phyloP scores from a whole-genome alignment of 805 yeast genomes.

The Candida coleopterorum region DNA sequence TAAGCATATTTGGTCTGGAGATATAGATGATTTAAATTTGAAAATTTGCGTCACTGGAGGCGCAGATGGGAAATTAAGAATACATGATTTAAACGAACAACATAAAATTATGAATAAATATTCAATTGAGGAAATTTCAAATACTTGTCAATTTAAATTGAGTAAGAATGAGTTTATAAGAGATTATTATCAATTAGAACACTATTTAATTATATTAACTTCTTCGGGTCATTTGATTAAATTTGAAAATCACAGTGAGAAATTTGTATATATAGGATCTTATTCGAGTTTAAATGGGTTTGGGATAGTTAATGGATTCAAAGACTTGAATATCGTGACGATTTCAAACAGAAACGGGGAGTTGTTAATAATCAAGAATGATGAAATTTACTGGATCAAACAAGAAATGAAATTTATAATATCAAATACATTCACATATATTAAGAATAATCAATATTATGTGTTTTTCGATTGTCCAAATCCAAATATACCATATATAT shows the following conservation, averaged over 20 bases:
- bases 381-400: constrained; percentile 20
- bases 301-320: constrained; percentile 40
- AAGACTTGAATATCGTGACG: constrained; percentile 23
- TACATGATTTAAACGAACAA: constrained; percentile 46
- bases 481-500: constrained; percentile 48
- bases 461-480: constrained; percentile 64
- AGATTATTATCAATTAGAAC: constrained; percentile 49
- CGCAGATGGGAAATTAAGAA: constrained; percentile 79
- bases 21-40: constrained; percentile 38
- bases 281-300: constrained; percentile 28
- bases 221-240: constrained; percentile 52
- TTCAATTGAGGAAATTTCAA: constrained; percentile 30
- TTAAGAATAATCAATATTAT: constrained; percentile 21
- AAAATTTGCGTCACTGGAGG: constrained; percentile 78
- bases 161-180: constrained; percentile 54
- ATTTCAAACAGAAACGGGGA: constrained; percentile 36
- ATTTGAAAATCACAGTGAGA: constrained; percentile 19
- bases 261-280: constrained; percentile 2
- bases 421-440: constrained; percentile 42
- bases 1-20: constrained; percentile 83
- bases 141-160: constrained; percentile 20
- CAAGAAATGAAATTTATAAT: constrained; percentile 36
- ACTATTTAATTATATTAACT: constrained; percentile 48
- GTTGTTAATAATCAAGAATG: constrained; percentile 28
- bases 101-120: constrained; percentile 12